Conservation (phyloP, 441 rosid genomes). For the Syzygium malaccense region DNA sequence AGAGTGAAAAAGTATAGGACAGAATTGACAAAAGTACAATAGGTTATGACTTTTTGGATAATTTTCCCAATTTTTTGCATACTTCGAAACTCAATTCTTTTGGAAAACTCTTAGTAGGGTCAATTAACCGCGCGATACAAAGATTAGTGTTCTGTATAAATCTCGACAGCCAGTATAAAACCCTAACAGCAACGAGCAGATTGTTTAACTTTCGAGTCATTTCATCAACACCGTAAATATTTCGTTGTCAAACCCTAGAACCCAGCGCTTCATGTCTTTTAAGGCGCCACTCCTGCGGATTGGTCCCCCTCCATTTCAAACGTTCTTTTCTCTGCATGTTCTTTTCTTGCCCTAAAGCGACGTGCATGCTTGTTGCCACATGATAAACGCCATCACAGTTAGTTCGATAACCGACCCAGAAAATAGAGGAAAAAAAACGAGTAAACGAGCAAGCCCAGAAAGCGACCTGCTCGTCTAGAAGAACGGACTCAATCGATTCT, state of each 20-base stretch:
- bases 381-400: not conserved
- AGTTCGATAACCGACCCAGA: not conserved
- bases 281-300: not conserved
- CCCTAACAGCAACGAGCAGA: not conserved
- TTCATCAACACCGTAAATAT: not conserved
- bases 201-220: not conserved
- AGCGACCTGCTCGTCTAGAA: not conserved
- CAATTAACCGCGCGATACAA: rapidly evolving
- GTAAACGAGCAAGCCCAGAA: not conserved
- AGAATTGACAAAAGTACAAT: too few relatives aligned
- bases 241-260: not conserved
- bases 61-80: not conserved
- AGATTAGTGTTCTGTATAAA: too few relatives aligned
- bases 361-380: not conserved
- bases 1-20: too few relatives aligned
- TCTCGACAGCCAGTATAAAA: not conserved
- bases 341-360: not conserved
- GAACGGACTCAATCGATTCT: not conserved
- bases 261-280: not conserved
- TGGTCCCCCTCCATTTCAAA: not conserved
- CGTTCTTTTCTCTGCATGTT: not conserved
- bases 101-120: not conserved
- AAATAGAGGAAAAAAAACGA: not conserved
- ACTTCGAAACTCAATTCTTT: not conserved
- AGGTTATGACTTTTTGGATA: too few relatives aligned